Percentiles rank a stretch among this genome's conserved stretches.
Conservation (phyloP, 176 grass and related monocot species). For the Carex pumila region DNA sequence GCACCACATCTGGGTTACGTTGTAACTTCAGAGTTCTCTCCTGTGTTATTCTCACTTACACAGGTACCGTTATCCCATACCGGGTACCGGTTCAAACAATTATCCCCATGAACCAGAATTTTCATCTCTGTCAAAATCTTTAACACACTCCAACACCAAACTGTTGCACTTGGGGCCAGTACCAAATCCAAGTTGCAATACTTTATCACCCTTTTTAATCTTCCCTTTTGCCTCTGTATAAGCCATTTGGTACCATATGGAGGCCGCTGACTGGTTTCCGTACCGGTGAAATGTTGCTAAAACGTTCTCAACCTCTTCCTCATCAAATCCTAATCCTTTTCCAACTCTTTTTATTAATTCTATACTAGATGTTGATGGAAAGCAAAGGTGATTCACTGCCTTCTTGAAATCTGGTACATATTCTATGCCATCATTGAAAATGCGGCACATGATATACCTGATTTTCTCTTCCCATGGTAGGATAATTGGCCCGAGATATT, state of each 20-base stretch:
- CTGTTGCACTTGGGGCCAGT: conserved; percentile 61
- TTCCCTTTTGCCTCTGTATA: conserved; percentile 51
- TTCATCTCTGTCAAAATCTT: not conserved
- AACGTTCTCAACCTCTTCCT: conserved; percentile 47
- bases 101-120: conserved; percentile 30
- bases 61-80: not conserved
- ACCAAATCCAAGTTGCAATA: conserved; percentile 58
- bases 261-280: conserved; percentile 77
- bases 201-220: conserved; percentile 30
- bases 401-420: conserved; percentile 37
- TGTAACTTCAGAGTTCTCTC: not conserved
- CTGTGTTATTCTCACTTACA: not conserved
- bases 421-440: not conserved
- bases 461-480: conserved; percentile 59
- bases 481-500: conserved; percentile 32
- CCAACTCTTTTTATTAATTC: conserved; percentile 48
- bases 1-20: too few relatives aligned
- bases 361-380: conserved; percentile 38
- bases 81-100: conserved; percentile 30
- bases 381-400: conserved; percentile 50
- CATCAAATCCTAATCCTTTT: conserved; percentile 44
- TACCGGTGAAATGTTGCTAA: conserved; percentile 68
- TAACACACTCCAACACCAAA: conserved; percentile 38
- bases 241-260: conserved; percentile 76
- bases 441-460: not conserved